Base-by-base conservation (phyloP, 352 stramenopile species). In the Globisporangium parvum region DNA sequence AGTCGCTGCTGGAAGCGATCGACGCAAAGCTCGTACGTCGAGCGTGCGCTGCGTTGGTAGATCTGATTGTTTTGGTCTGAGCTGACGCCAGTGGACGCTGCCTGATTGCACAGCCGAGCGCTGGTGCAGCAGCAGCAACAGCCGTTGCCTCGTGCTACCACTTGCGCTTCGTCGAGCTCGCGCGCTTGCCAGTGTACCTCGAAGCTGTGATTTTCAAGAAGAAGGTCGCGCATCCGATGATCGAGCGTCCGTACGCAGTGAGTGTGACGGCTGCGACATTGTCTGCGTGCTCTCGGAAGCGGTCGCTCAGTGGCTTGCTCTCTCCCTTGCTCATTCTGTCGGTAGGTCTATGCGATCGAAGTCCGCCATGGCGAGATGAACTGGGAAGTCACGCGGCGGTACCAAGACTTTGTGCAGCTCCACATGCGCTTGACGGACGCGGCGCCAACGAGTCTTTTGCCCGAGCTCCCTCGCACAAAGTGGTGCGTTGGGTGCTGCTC, bases 361-460 rank as follows among this genome's bases (percentile, higher is more conserved):
- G 56, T 87, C 3, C 49, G 49, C 6, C 61, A 83, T 17, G 62
- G 63, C 14, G 53, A 71, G 18, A 51, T 83, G 40, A 62, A 55
- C 18, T 88, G 77, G 77, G 52, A 60, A 33, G 74, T 87, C 26
- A 41, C 66, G 5, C 58, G 70, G 31, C 65, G 78, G 21, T 87
- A 74, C 57, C 63, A 71, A 11, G 69, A 77, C 11, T 87, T 87
- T 64, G 63, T 53, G 5, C 47, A 55, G 21, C 67, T 87, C 0
- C 72, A 85, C 28, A 24, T 35, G 6, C 57, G 62, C 1, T 51
- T 82, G 20, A 44, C 28, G 31, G 46, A 51, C 10, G 4, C 70
- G 15, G 20, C 60, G 4, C 24, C 59, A 9, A 21, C 45, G 2
- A 20, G 3, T 0, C 15, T 51, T 20, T 54, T 85, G 9, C 73